A percentile compares a stretch with the other conserved stretches of the same genome.
These are phyloP conservation scores for Hanseniaspora clermontiae DNA, from an alignment of 805 yeast species.

Conservation along the genomic window DNA sequence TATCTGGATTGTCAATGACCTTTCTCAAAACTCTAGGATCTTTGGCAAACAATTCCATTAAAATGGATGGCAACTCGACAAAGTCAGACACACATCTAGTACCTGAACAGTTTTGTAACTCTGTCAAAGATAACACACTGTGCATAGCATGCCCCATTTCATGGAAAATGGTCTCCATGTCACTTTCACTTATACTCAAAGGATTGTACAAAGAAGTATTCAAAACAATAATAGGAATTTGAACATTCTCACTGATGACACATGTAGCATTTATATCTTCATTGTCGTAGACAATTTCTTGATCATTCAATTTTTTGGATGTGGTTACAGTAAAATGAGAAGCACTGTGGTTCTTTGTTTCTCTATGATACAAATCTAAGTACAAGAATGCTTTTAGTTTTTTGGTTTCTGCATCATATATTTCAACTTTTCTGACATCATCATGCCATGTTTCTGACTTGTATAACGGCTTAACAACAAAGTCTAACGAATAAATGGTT, in stretches of 20 bases:
- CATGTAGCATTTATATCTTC: conserved; percentile 19
- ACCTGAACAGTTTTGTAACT: conserved; percentile 82
- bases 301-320: conserved; percentile 61
- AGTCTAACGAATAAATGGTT: conserved; percentile 60
- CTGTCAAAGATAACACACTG: conserved; percentile 87
- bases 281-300: conserved; percentile 29
- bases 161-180: conserved; percentile 88
- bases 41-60: conserved; percentile 86
- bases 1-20: conserved; percentile 34
- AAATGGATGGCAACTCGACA: conserved; percentile 90
- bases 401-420: conserved; percentile 43
- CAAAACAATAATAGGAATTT: conserved; percentile 25
- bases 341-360: conserved; percentile 67
- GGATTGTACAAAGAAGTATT: conserved; percentile 18
- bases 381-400: conserved; percentile 70
- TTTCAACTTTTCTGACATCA: conserved; percentile 73
- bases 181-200: conserved; percentile 29
- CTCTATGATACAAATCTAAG: conserved; percentile 72
- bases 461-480: conserved; percentile 41
- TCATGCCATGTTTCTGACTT: conserved; percentile 80
- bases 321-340: conserved; percentile 95
- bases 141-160: conserved; percentile 99
- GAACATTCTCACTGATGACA: conserved; percentile 18
- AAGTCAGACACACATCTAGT: conserved; percentile 93
- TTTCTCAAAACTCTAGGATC: conserved; percentile 63